Evolutionary conservation across 2,329 filamentous ascomycete species (phyloP).

Genomic region (Penicillium freii): DNA sequence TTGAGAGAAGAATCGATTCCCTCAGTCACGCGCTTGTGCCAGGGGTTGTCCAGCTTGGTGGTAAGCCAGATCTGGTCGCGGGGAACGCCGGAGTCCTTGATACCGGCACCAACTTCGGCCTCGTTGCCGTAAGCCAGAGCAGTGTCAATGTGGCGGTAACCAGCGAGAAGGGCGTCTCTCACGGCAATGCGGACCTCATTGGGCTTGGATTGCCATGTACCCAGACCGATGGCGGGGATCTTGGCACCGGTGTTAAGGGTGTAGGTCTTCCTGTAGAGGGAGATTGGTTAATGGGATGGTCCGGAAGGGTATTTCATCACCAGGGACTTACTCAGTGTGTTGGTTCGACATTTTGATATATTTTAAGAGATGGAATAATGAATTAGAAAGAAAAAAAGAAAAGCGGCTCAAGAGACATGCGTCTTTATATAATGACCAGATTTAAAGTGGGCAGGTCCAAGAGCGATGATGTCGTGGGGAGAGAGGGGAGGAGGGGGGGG

Average conservation of each 20-base stretch:
- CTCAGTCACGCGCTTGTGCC: constrained; percentile 60
- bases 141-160: constrained; percentile 58
- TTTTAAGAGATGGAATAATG: background rate
- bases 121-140: constrained; percentile 61
- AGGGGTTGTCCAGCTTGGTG: constrained; percentile 68
- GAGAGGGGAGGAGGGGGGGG: background rate
- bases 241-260: constrained; percentile 51
- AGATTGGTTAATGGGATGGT: background rate
- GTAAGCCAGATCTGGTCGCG: constrained; percentile 66
- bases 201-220: constrained; percentile 56
- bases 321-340: constrained; percentile 21
- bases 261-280: constrained; percentile 35
- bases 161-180: constrained; percentile 48
- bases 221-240: constrained; percentile 53
- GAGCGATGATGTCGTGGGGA: constrained; percentile 20
- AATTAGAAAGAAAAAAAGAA: background rate
- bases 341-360: constrained; percentile 23
- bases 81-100: constrained; percentile 65
- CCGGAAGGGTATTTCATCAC: background rate
- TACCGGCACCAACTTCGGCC: constrained; percentile 64
- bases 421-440: constrained; percentile 12
- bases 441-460: constrained; percentile 26
- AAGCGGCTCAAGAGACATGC: background rate
- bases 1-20: constrained; percentile 63
- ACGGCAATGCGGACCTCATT: constrained; percentile 53